Base-by-base conservation (phyloP, 2,329 filamentous ascomycete genomes). In the Cercospora sp. region DNA sequence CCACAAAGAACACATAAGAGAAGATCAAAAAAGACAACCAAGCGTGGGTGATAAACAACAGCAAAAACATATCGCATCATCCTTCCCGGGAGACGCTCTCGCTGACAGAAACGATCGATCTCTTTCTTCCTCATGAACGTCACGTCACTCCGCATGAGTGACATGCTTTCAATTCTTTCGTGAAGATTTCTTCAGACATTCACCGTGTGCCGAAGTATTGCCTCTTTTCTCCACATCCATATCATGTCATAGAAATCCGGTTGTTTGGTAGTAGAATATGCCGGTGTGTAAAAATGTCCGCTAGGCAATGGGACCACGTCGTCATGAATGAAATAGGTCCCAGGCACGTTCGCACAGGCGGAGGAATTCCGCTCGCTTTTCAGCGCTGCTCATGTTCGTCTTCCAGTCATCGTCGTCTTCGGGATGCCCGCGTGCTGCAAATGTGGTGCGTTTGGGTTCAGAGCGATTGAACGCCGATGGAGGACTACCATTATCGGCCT, bases 351-450 rank as follows among this genome's bases (percentile, higher is more conserved):
- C 89, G 78, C 94, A 97, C 60, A 98, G 83, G 65, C 87, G 84
- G 71, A 99, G 83, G 77, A 99, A 99, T 79, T 97, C 93, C 53
- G 97, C 93, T 78, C 93, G 93, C 88, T 98, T 98, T 87, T 90
- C 74, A 88, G 86, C 78, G 92, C 90, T 5, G 89, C 92, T 74
- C 95, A 93, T 7, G 92, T 93, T 72, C 89, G 94, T 76, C 95
- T 93, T 69, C 91, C 82, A 78, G 60, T 78, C 76, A 36, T 73
- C 67, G 36, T 68, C 70, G 48, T 64, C 62, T 5, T 69, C 68
- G 8, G 73, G 75, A 12, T 72, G 74, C 18, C 74, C 75, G 5
- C 73, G 73, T 0, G 75, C 64, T 5, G 74, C 74, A 23, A 75
- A 74, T 3, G 73, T 73, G 20, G 77, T 84, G 26, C 82, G 80